A percentile compares a stretch with the other conserved stretches of the same genome.
These are phyloP conservation scores for Verbascum thapsus DNA, from an alignment of 257 asterid genomes.

Conservation along the genomic window DNA sequence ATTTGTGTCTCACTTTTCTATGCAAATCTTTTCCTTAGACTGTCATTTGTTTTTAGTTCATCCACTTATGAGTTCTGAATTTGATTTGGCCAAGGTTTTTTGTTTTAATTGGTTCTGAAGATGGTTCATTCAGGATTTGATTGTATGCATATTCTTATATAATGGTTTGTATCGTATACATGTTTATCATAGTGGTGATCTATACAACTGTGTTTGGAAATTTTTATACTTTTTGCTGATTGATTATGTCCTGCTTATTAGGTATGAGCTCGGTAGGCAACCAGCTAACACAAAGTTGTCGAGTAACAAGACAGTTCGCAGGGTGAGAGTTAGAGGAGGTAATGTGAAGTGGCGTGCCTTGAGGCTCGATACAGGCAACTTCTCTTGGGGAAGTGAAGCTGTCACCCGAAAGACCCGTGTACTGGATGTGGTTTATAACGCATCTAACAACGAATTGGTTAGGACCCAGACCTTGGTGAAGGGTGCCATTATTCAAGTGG, in stretches of 20 bases:
- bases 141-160: neutral
- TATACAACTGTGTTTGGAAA: neutral
- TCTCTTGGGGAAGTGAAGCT: constrained; percentile 50
- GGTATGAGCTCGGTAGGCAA: constrained; percentile 57
- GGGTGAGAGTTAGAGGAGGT: constrained; percentile 48
- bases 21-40: neutral
- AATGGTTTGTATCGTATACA: too few relatives aligned
- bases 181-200: neutral
- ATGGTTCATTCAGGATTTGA: neutral
- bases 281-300: constrained; percentile 49
- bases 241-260: constrained; percentile 4
- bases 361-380: constrained; percentile 48
- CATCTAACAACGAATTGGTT: constrained; percentile 48
- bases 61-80: neutral
- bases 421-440: constrained; percentile 45
- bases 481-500: constrained; percentile 47
- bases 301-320: constrained; percentile 48
- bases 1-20: neutral
- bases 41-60: neutral
- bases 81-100: neutral
- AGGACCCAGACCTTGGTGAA: constrained; percentile 47
- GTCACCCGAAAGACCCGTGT: constrained; percentile 46
- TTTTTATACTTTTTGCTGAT: neutral
- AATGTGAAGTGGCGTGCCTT: constrained; percentile 51
- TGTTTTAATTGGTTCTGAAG: neutral